These are phyloP conservation scores for Isoetes taiwanensis DNA, from an alignment of 75 land plant species.

Conservation along the genomic window DNA sequence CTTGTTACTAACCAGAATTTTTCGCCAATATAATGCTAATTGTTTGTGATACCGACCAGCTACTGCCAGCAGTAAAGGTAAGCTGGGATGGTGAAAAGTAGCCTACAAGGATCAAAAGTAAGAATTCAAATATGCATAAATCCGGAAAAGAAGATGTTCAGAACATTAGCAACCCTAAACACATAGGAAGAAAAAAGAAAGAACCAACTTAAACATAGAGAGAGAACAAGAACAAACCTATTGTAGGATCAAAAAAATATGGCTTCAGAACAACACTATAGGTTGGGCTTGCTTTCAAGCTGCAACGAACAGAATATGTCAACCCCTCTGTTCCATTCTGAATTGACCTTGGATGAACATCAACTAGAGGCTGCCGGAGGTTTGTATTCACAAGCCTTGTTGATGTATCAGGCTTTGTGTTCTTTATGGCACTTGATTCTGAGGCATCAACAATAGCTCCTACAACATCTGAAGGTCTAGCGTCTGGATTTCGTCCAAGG, in stretches of 20 bases:
- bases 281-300: conserved; percentile 1
- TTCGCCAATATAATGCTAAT: conserved; percentile 10
- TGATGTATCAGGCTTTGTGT: conserved; percentile 8
- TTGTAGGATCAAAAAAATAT: conserved; percentile 8
- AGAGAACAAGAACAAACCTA: too few relatives aligned
- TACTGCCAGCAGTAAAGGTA: conserved; percentile 10
- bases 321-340: conserved; percentile 19
- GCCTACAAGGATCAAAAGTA: conserved; percentile 1
- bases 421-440: conserved; percentile 9
- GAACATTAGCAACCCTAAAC: too few relatives aligned
- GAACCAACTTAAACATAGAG: too few relatives aligned
- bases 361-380: conserved; percentile 5
- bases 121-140: neutral
- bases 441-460: conserved; percentile 18
- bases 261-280: conserved; percentile 10
- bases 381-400: conserved; percentile 18
- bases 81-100: conserved; percentile 14
- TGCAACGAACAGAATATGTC: neutral
- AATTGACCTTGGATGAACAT: conserved; percentile 15
- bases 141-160: too few relatives aligned
- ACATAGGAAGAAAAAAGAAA: too few relatives aligned
- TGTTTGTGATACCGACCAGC: conserved; percentile 21
- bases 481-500: conserved; percentile 12
- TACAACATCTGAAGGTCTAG: conserved; percentile 18
- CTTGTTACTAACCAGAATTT: conserved; percentile 11